Evolutionary conservation across 2,329 filamentous ascomycete genomes (phyloP).

Genomic region (Colletotrichum sp.): DNA sequence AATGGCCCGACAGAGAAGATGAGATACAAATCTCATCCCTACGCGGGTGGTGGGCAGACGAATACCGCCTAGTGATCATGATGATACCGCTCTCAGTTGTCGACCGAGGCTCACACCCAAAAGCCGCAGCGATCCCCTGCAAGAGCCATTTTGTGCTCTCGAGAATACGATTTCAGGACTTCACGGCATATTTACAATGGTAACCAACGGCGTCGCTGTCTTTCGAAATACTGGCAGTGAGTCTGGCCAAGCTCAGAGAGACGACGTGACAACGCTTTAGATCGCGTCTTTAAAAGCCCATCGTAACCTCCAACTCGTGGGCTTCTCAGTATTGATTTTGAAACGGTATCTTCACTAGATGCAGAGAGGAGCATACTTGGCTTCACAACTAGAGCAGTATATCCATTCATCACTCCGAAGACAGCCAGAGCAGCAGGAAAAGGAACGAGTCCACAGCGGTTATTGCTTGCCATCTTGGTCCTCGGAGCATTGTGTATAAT

Average conservation of each 20-base stretch:
- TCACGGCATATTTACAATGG: rapidly evolving
- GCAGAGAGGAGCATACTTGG: neutral
- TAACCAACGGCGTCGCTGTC: rapidly evolving
- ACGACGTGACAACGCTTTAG: neutral
- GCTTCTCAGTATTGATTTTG: neutral
- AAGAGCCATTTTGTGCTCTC: neutral
- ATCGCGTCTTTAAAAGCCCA: neutral
- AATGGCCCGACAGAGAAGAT: neutral
- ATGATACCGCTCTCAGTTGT: neutral
- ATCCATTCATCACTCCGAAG: no score
- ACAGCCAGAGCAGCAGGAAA: rapidly evolving
- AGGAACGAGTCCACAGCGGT: neutral
- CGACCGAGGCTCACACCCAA: neutral
- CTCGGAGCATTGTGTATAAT: neutral
- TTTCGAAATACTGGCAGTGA: neutral
- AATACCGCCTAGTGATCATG: neutral
- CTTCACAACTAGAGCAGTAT: neutral
- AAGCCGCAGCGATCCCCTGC: no score
- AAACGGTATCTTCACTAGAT: no score
- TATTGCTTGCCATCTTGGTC: neutral
- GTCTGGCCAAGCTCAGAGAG: neutral
- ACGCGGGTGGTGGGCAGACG: rapidly evolving
- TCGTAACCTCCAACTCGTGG: neutral
- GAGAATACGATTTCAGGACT: neutral
- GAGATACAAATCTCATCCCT: neutral